Base-by-base conservation (phyloP, 1,284 basidiomycete genomes). In the Irpex lacteus region DNA sequence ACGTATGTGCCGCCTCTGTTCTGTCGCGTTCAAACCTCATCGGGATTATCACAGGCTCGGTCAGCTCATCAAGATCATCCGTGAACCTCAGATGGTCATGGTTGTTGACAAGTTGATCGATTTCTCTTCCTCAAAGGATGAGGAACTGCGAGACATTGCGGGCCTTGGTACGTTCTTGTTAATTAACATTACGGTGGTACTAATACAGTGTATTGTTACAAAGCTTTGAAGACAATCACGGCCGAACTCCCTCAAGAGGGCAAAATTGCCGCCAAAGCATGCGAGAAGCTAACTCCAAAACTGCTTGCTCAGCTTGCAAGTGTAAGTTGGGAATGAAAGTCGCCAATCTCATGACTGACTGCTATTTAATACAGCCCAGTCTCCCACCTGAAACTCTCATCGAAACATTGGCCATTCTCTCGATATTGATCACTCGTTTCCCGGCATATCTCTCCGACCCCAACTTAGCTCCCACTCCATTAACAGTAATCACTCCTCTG, bases 151-250 rank as follows among this genome's bases (percentile, higher is more conserved):
- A 64, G 97, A 98, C 79, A 96, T 99, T 67, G 94, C 96, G 11
- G 91, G 92, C 49, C 85, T 98, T 60, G 96, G 96, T 96, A 64
- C 59, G 88, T 75, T 36, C 13, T 34, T 44, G 19, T 47, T 32
- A 61, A 11, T 50, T 56, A 59, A 56, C 50, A 13, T 55, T 26
- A 50, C 21, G 40, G 18, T 15, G 18, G 57, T 40, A 58, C 8
- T 64, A 57, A 62, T 9, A 53, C n/a, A 59, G 36, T 59, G 21
- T 47, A 37, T 61, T 47, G 8, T 62, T 38, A 59, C 69, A 56
- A 53, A 95, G 95, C 95, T 2, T 82, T 99, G 68, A 98, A 98
- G 79, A 97, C 95, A 1, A 96, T 98, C 70, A 95, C 96, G 0
- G 85, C 91, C 15, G 95, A 98, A 75, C 83, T 98, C 62, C 92